Conservation (phyloP, 768 basidiomycete species). For the Suillus brevipes region DNA sequence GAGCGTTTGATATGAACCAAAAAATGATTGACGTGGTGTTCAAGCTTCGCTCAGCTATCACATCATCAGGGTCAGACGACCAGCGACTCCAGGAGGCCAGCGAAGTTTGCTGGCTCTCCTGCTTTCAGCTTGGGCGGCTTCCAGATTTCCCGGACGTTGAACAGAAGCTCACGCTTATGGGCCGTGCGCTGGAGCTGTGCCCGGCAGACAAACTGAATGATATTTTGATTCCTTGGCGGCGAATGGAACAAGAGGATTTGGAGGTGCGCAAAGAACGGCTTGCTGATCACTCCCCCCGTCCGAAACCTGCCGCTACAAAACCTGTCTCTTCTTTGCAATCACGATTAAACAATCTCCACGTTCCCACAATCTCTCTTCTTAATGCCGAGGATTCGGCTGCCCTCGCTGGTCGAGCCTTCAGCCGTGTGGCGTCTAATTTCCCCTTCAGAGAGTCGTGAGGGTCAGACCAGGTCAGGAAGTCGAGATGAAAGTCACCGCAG, state of each 20-base stretch:
- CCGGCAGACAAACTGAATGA: conserved; percentile 78
- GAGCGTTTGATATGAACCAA: conserved; percentile 71
- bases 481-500: conserved; percentile 42
- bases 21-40: conserved; percentile 67
- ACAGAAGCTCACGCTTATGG: conserved; percentile 70
- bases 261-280: conserved; percentile 48
- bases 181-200: conserved; percentile 82
- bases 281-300: conserved; percentile 21
- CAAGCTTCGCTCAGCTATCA: conserved; percentile 41
- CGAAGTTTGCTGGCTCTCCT: conserved; percentile 88
- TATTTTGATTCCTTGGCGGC: conserved; percentile 74
- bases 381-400: conserved; percentile 80
- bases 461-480: conserved; percentile 33
- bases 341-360: conserved; percentile 64
- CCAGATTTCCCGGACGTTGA: conserved; percentile 68
- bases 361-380: conserved; percentile 66
- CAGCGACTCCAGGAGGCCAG: conserved; percentile 55
- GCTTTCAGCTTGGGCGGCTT: conserved; percentile 85
- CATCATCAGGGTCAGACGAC: conserved; percentile 34
- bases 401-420: conserved; percentile 76
- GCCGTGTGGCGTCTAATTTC: conserved; percentile 72
- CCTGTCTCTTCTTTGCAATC: conserved; percentile 56
- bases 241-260: conserved; percentile 66
- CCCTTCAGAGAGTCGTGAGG: conserved; percentile 47
- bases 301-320: conserved; percentile 29